Conservation (phyloP, 305 asterid species). For the Plantago rigida region DNA sequence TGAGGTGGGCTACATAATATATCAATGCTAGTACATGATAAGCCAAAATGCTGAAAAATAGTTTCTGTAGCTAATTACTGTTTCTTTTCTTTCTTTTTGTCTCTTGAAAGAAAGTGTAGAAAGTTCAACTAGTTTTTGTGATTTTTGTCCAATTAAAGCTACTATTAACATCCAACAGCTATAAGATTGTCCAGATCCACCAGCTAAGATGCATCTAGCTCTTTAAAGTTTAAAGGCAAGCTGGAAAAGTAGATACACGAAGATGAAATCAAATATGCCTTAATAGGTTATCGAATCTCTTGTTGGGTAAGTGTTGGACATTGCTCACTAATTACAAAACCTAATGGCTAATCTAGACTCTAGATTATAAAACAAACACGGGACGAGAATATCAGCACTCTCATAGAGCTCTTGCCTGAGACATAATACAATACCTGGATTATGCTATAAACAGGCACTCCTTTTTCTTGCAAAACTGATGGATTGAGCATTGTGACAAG, state of each 20-base stretch:
- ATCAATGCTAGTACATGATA: no score
- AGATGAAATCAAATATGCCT: neutral
- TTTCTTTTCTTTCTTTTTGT: no score
- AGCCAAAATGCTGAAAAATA: no score
- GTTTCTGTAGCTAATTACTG: no score
- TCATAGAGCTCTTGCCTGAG: conserved; percentile 1
- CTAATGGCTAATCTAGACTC: neutral
- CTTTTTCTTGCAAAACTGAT: conserved; percentile 68
- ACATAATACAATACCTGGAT: conserved; percentile 49
- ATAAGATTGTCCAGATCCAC: neutral
- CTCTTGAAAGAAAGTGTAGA: no score
- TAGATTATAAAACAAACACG: conserved; percentile 9
- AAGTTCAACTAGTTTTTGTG: no score
- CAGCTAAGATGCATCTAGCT: neutral
- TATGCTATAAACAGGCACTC: conserved; percentile 89
- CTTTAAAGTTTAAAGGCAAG: no score
- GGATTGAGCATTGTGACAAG: conserved; percentile 96
- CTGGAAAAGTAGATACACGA: no score
- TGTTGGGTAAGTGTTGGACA: conserved; percentile 2
- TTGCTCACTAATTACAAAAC: conserved; percentile 1
- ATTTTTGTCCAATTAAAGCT: no score
- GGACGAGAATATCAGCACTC: conserved; percentile 13
- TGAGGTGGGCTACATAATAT: neutral
- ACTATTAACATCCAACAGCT: no score
- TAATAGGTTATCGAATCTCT: neutral